A percentile compares a stretch with the other conserved stretches of the same genome.
phyloP scores from a whole-genome alignment of 2,329 filamentous ascomycete genomes.

The Simplicillium aogashimaense region DNA sequence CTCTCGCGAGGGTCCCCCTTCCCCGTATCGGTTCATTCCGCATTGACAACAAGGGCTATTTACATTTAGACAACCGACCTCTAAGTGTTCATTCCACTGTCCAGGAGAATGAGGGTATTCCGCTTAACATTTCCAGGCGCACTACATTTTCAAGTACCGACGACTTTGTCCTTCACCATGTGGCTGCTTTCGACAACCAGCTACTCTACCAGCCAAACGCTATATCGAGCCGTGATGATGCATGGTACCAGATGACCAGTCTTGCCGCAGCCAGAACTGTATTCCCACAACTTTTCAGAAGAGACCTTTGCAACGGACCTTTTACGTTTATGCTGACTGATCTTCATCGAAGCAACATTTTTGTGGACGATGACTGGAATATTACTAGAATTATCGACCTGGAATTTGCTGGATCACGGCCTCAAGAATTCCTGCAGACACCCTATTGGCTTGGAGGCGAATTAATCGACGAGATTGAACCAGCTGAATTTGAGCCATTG shows the following conservation, averaged over 20 bases:
- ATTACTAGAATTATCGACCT: conserved; percentile 20
- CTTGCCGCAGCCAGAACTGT: conserved; percentile 7
- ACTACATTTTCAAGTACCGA: conserved; percentile 8
- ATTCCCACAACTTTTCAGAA: conserved; percentile 12
- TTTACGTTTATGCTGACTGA: conserved; percentile 19
- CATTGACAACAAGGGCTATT: conserved; percentile 17
- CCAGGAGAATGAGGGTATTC: conserved; percentile 10
- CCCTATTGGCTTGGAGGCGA: conserved; percentile 11
- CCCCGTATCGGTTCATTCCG: conserved; percentile 17
- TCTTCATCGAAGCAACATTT: conserved; percentile 21
- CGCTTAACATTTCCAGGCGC: conserved; percentile 5
- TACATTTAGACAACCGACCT: conserved; percentile 15
- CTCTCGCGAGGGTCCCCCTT: conserved; percentile 16
- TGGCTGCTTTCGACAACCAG: conserved; percentile 9
- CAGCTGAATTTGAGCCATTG: too few species aligned
- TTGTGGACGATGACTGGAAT: conserved; percentile 22
- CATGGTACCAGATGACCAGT: conserved; percentile 9
- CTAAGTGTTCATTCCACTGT: conserved; percentile 6
- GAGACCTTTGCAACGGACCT: conserved; percentile 13
- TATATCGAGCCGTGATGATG: conserved; percentile 7
- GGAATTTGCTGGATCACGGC: conserved; percentile 20
- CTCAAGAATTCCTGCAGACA: conserved; percentile 13
- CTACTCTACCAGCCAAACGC: conserved; percentile 11
- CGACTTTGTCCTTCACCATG: conserved; percentile 8
- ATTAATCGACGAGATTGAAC: too few species aligned